A percentile compares a stretch with the other conserved stretches of the same genome.
Evolutionary conservation across 192 early-diverging fungal species (phyloP).

Genomic region (Neocallimastix lanati): DNA sequence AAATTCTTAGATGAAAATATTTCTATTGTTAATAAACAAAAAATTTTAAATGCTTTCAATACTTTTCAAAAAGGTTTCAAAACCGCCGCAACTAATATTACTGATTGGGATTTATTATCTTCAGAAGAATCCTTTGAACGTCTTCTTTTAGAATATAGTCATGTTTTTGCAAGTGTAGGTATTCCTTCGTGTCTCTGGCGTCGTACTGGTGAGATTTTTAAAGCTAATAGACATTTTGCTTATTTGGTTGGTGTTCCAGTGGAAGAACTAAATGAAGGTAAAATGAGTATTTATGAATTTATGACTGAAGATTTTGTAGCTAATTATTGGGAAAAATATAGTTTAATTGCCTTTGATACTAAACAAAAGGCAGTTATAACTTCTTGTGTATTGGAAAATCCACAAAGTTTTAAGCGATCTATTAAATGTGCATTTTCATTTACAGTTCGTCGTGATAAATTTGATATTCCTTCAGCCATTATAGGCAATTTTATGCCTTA

Average conservation of each 20-base stretch:
- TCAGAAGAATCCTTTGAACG: conserved; percentile 96
- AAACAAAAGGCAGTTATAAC: not conserved
- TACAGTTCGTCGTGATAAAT: not conserved
- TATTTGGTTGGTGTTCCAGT: conserved; percentile 65
- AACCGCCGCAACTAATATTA: conserved; percentile 64
- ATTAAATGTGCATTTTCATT: not conserved
- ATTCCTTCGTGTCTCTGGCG: conserved; percentile 88
- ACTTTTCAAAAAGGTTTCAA: conserved; percentile 77
- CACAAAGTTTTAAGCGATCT: not conserved
- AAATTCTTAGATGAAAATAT: conserved; percentile 77
- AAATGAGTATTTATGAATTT: not conserved
- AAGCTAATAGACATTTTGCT: conserved; percentile 89
- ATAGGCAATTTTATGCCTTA: not conserved
- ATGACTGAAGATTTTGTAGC: not conserved
- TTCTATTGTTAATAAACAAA: conserved; percentile 42
- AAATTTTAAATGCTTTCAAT: conserved; percentile 74
- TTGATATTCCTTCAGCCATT: not conserved
- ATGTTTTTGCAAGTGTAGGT: conserved; percentile 83
- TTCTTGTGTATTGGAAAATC: not conserved
- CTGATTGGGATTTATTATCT: conserved; percentile 81
- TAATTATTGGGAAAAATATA: not conserved
- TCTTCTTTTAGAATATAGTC: conserved; percentile 82
- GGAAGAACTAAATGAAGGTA: conserved; percentile 58
- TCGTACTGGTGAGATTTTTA: conserved; percentile 90
- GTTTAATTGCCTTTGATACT: not conserved